Evolutionary conservation across 148 eudicot genomes (phyloP).

Genomic region (Chenopodium berlandieri): DNA sequence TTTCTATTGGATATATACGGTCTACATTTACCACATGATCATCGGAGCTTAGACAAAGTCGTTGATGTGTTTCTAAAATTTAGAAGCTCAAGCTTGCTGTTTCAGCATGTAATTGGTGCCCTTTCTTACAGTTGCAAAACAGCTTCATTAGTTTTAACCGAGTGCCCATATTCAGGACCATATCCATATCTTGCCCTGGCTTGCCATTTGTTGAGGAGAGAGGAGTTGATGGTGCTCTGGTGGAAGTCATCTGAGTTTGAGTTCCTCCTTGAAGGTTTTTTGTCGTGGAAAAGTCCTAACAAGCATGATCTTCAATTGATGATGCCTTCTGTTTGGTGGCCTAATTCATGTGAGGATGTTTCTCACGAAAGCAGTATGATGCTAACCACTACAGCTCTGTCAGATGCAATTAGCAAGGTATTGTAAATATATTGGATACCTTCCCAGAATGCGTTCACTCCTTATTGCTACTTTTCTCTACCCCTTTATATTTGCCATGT

Average conservation of each 20-base stretch:
- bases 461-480: neutral
- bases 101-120: conserved; percentile 59
- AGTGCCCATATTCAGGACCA: conserved; percentile 92
- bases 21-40: conserved; percentile 71
- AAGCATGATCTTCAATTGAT: conserved; percentile 74
- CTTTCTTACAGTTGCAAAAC: conserved; percentile 82
- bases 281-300: conserved; percentile 82
- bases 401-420: conserved; percentile 79
- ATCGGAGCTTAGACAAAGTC: conserved; percentile 66
- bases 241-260: conserved; percentile 82
- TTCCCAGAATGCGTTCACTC: neutral
- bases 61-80: conserved; percentile 62
- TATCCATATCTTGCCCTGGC: conserved; percentile 80
- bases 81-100: conserved; percentile 50
- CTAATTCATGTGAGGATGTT: conserved; percentile 73
- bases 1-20: conserved; percentile 67
- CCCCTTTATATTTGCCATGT: neutral
- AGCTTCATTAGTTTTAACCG: conserved; percentile 62
- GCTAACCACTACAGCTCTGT: conserved; percentile 69
- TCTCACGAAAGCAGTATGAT: conserved; percentile 84
- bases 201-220: conserved; percentile 72
- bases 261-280: conserved; percentile 74
- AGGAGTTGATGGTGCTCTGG: conserved; percentile 81
- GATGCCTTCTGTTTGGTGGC: conserved; percentile 97
- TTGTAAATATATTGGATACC: neutral